Conservation (phyloP, 305 asterid species). For the Solanum aculeatissimum region DNA sequence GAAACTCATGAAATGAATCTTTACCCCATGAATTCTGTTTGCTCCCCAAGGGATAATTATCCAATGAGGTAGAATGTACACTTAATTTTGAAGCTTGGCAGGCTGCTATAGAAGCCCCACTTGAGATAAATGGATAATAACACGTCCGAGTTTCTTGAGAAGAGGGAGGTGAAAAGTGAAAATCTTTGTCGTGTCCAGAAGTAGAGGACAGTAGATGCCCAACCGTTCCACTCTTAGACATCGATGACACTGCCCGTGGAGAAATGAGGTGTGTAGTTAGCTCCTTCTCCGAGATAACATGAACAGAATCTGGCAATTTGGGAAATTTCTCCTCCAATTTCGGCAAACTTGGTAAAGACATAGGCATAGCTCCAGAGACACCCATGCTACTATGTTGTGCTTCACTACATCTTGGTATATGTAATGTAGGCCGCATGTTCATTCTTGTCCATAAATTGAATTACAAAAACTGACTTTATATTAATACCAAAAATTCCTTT, state of each 20-base stretch:
- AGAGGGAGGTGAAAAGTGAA: constrained; percentile 10
- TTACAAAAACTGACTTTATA: neutral
- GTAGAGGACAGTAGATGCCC: constrained; percentile 37
- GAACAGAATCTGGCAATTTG: constrained; percentile 20
- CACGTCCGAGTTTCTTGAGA: constrained; percentile 16
- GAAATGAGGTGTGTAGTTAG: constrained; percentile 1
- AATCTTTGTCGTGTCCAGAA: constrained; percentile 15
- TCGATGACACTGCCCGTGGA: constrained; percentile 6
- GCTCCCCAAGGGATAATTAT: constrained; percentile 14
- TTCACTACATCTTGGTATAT: constrained; percentile 20
- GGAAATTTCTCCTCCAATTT: constrained; percentile 34
- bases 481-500: neutral
- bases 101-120: constrained; percentile 8
- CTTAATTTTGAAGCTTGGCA: constrained; percentile 12
- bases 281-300: constrained; percentile 13
- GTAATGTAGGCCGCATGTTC: constrained; percentile 30
- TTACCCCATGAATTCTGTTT: constrained; percentile 33
- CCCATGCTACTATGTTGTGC: constrained; percentile 26
- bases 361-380: constrained; percentile 39
- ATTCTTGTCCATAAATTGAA: constrained; percentile 21
- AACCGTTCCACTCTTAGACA: constrained; percentile 6
- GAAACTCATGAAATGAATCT: constrained; percentile 31
- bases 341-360: constrained; percentile 29
- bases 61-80: constrained; percentile 20
- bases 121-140: constrained; percentile 20